Conservation (phyloP, 768 basidiomycete species). For the Pleurotus cornucopiae region DNA sequence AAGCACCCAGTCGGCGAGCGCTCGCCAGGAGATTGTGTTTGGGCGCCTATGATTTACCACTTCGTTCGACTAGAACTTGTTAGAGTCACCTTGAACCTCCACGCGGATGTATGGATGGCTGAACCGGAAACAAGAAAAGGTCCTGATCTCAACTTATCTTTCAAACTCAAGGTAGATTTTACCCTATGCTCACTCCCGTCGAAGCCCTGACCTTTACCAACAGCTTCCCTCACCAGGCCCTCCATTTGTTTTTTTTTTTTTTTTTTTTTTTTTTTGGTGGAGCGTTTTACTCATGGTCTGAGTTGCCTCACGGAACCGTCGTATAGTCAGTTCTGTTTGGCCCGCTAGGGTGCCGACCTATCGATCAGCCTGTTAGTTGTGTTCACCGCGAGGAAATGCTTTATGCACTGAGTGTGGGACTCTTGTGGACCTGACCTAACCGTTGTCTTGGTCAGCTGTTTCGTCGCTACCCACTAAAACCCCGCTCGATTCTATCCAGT, state of each 20-base stretch:
- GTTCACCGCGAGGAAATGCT: constrained; percentile 8
- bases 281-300: no score
- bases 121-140: no score
- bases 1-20: background rate
- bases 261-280: no score
- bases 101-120: no score
- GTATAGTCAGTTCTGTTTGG: background rate
- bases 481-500: constrained; percentile 10
- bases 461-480: constrained; percentile 8
- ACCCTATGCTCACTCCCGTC: no score
- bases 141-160: no score
- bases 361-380: background rate
- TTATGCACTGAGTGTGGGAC: constrained; percentile 12
- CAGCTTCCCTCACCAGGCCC: no score
- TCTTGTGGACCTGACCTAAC: background rate
- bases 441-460: background rate
- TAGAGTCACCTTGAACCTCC: background rate
- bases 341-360: background rate
- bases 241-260: constrained; percentile 19
- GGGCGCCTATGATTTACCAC: background rate
- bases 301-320: no score
- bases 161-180: no score
- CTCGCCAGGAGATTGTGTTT: background rate
- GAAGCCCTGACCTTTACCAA: no score
- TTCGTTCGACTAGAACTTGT: background rate